Evolutionary conservation across 257 asterid species (phyloP), one percentile per base, ranked within the genome.

Genomic region (Misopates orontium): DNA sequence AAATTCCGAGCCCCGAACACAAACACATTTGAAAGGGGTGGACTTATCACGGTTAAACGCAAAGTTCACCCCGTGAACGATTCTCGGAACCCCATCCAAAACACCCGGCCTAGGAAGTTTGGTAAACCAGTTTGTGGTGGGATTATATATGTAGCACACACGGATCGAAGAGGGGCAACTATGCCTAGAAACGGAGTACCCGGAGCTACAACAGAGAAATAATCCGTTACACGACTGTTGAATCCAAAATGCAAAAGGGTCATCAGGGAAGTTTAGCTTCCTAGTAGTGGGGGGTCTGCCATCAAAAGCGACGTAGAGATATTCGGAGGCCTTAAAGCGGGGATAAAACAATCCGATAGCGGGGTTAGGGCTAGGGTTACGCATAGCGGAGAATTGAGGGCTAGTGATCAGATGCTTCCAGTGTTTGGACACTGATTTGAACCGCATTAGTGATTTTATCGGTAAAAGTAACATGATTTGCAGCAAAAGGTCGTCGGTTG

Each of bases 191-290:
- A 12, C 58, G n/a, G 20, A 19, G 0, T 9, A 15, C 25, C 49
- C 54, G 4, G 73, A 23, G 41, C 69, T 67, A 20, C 72, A 63
- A 56, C 84, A 82, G 6, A 75, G 73, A 53, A 81, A 62, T 17
- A 81, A 56, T 15, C 83, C 83, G 48, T 81, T 81, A 64, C 83
- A 78, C 12, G 83, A 81, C 28, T 72, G 75, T 25, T 71, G 25
- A 64, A 80, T 72, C 23, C 56, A 45, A 36, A 71, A 67, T 31
- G 60, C 64, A 56, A 36, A 22, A 71, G 78, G 68, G 41, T 66
- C 77, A 7, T 58, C 28, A 4, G 23, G 10, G 9, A 78, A 69
- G 18, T 31, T 47, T 4, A 71, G 72, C 23, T 42, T 28, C 20
- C 25, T 53, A 1, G 64, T 20, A 0, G 53, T 67, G 4, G 61